Evolutionary conservation across 176 grass and related monocot genomes (phyloP).

Genomic region (Paspalum vaginatum): DNA sequence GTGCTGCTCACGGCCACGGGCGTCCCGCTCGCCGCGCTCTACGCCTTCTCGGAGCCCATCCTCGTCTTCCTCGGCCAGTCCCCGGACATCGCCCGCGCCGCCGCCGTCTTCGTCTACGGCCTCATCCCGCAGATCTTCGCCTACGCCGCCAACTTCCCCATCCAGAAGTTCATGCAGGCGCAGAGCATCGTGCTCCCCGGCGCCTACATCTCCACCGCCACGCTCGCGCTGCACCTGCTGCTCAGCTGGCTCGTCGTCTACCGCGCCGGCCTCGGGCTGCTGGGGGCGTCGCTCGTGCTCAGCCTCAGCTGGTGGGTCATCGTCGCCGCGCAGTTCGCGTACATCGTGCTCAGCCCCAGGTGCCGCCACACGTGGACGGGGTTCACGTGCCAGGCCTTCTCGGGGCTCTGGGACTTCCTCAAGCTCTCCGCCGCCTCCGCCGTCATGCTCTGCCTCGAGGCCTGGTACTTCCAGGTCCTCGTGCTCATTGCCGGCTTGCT

Average conservation of each 20-base stretch:
- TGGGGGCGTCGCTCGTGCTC: slow-evolving; percentile 75
- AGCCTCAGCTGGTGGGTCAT: slow-evolving; percentile 85
- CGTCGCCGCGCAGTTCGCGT: slow-evolving; percentile 57
- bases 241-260: slow-evolving; percentile 58
- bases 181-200: slow-evolving; percentile 88
- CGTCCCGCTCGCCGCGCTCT: not conserved
- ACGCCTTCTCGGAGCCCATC: slow-evolving; percentile 38
- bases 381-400: slow-evolving; percentile 59
- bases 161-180: slow-evolving; percentile 95
- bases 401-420: slow-evolving; percentile 43
- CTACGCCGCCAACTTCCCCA: slow-evolving; percentile 86
- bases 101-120: slow-evolving; percentile 70
- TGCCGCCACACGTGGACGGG: slow-evolving; percentile 67
- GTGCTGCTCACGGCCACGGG: slow-evolving; percentile 53
- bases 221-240: slow-evolving; percentile 52
- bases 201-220: slow-evolving; percentile 66
- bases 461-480: slow-evolving; percentile 73
- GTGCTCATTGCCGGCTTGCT: slow-evolving; percentile 72
- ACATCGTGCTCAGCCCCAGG: slow-evolving; percentile 54
- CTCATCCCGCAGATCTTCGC: slow-evolving; percentile 97
- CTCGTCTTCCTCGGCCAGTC: slow-evolving; percentile 71
- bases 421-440: slow-evolving; percentile 64
- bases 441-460: slow-evolving; percentile 71
- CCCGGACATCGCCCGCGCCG: slow-evolving; percentile 65
- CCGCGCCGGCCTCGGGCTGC: slow-evolving; percentile 47